These are phyloP conservation scores for Phytophthora pistaciae DNA, from an alignment of 352 stramenopile species.

Conservation along the genomic window DNA sequence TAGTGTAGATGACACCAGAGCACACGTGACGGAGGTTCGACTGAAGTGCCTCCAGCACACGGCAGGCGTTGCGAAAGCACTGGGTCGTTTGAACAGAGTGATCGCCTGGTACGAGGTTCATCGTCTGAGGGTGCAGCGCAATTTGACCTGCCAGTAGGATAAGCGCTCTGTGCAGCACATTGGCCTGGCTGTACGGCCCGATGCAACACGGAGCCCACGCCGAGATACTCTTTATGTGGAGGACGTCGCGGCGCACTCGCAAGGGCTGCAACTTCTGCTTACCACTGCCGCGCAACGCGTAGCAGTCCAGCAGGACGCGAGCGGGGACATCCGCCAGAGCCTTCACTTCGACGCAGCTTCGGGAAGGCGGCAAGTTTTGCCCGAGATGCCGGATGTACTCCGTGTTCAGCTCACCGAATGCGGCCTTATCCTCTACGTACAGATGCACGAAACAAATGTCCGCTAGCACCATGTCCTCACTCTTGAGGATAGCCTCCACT, in stretches of 20 bases:
- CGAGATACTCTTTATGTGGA: constrained; percentile 98
- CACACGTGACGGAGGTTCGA: constrained; percentile 84
- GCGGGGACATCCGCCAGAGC: constrained; percentile 51
- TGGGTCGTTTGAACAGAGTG: constrained; percentile 56
- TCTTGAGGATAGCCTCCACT: constrained; percentile 42
- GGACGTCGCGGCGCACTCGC: constrained; percentile 80
- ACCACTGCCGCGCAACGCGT: constrained; percentile 84
- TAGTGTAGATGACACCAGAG: constrained; percentile 73
- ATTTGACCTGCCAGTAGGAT: constrained; percentile 98
- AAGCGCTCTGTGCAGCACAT: constrained; percentile 92
- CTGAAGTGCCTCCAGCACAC: constrained; percentile 77
- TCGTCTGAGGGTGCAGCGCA: constrained; percentile 94
- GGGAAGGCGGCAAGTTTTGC: constrained; percentile 79
- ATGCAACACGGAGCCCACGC: constrained; percentile 98
- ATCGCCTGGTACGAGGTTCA: constrained; percentile 84
- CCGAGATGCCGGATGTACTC: constrained; percentile 95
- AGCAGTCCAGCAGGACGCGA: constrained; percentile 92
- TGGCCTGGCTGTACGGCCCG: constrained; percentile 98
- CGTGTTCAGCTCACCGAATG: constrained; percentile 95
- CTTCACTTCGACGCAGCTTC: constrained; percentile 89
- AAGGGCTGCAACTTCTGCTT: constrained; percentile 65
- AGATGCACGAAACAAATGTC: constrained; percentile 98
- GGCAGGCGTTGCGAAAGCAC: constrained; percentile 71
- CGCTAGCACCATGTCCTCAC: constrained; percentile 66
- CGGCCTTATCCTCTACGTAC: constrained; percentile 95